Evolutionary conservation across 176 grass and related monocot species (phyloP), one percentile per base, ranked within the genome.

Genomic region (Oropetium thomaeum): DNA sequence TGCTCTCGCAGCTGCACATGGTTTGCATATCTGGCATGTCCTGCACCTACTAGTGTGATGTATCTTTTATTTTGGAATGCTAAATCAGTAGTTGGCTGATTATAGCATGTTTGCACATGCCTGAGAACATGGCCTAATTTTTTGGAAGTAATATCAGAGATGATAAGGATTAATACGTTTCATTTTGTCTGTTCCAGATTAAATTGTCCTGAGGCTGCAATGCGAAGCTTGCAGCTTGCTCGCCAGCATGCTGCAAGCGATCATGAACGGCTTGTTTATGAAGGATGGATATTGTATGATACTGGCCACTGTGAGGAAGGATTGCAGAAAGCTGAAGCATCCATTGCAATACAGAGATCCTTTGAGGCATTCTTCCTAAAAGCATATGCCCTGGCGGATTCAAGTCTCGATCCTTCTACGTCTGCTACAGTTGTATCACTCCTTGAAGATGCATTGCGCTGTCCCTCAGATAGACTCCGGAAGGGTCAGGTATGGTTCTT

Each of bases 301-400:
- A 96, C 93, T 14, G 93, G 93, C 1, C 93, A 96, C 67, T 96
- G 89, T 1, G 87, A 90, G 47, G 93, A 96, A 85, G 93, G 93
- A 42, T 70, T 96, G 57, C 84, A 78, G 47, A 96, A 96, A 78
- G 87, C 89, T 0, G 93, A 96, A 80, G 93, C 89, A 79, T 92
- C 93, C 13, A 92, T 96, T 61, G 71, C 89, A 66, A 90, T 96
- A 37, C 89, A 92, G 68, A 89, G 93, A 52, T 96, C 93, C 45
- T 96, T 96, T 75, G 93, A 96, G 82, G 93, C 93, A 37, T 96
- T 96, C 82, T 96, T 96, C 80, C 71, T 96, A 63, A 96, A 96
- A 85, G 93, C 93, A 9, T 96, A 96, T 83, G 89, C 93, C 58
- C 72, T 96, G 66, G 93, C 93, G 13, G 93, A 92, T 85, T 87